These are phyloP conservation scores for Alternaria sp. DNA, from an alignment of 2,329 filamentous ascomycete species.

Conservation along the genomic window DNA sequence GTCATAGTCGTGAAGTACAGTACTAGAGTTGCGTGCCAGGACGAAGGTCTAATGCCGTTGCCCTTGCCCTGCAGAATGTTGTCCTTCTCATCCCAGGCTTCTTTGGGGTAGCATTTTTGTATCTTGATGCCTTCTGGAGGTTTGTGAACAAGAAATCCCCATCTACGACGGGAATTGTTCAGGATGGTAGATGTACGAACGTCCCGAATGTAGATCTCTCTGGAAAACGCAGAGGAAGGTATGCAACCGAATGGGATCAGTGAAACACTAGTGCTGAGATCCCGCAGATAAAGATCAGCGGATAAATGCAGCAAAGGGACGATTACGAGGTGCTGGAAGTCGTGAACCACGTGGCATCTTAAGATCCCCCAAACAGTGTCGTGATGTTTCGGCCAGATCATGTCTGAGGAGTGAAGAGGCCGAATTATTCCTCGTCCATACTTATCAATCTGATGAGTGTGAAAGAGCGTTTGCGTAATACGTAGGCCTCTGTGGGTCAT, in stretches of 20 bases:
- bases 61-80: conserved; percentile 13
- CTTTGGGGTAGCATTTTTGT: neutral
- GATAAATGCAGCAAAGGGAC: neutral
- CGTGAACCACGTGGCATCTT: neutral
- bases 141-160: conserved; percentile 18
- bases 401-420: neutral
- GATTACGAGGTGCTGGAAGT: neutral
- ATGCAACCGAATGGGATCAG: neutral
- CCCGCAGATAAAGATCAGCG: conserved; percentile 10
- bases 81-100: conserved; percentile 11
- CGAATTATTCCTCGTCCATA: neutral
- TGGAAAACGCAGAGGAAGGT: neutral
- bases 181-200: conserved; percentile 2
- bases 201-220: conserved; percentile 23
- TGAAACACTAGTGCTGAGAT: conserved; percentile 8
- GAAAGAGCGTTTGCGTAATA: conserved; percentile 11
- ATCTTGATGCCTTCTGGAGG: neutral
- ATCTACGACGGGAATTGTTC: conserved; percentile 6
- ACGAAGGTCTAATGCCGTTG: neutral
- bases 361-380: neutral
- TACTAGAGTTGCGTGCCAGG: neutral
- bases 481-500: conserved; percentile 22
- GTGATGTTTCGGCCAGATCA: neutral
- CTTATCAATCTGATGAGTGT: neutral
- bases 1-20: neutral